These are phyloP conservation scores for Austroboletus festivus DNA, from an alignment of 768 basidiomycete species.

Conservation along the genomic window DNA sequence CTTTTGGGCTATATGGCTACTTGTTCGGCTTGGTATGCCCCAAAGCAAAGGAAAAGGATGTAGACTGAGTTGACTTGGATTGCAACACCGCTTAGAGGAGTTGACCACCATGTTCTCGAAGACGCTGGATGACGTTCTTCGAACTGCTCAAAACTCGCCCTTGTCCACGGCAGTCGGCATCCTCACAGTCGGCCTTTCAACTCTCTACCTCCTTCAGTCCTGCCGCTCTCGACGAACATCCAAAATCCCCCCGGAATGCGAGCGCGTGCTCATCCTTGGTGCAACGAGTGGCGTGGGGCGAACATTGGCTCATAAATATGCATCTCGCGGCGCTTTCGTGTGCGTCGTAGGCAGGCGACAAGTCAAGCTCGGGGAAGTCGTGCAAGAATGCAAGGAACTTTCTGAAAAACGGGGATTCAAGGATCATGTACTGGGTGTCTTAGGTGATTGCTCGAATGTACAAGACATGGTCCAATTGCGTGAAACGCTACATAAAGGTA, in stretches of 20 bases:
- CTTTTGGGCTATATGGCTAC: too few species aligned
- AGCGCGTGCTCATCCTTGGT: conserved; percentile 80
- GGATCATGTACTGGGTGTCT: conserved; percentile 44
- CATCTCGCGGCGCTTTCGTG: conserved; percentile 67
- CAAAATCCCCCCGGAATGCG: conserved; percentile 42
- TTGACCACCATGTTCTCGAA: conserved; percentile 7
- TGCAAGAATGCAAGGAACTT: conserved; percentile 50
- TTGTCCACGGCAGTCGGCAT: conserved; percentile 8
- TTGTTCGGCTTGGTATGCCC: too few species aligned
- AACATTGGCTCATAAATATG: conserved; percentile 66
- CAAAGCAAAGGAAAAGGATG: too few species aligned
- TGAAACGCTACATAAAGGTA: conserved; percentile 51
- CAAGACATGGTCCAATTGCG: conserved; percentile 67
- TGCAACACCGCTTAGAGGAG: background rate
- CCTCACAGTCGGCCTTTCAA: conserved; percentile 14
- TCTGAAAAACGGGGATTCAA: conserved; percentile 16
- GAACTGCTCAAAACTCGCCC: conserved; percentile 1
- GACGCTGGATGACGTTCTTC: conserved; percentile 5
- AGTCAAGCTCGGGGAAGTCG: conserved; percentile 54
- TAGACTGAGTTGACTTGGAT: background rate
- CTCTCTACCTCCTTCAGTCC: conserved; percentile 17
- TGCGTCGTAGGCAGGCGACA: conserved; percentile 72
- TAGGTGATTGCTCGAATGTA: conserved; percentile 61
- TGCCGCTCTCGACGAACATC: conserved; percentile 27
- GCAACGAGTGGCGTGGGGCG: conserved; percentile 83